Conservation (phyloP, 2,329 filamentous ascomycete genomes). For the Pyrenophora teres region DNA sequence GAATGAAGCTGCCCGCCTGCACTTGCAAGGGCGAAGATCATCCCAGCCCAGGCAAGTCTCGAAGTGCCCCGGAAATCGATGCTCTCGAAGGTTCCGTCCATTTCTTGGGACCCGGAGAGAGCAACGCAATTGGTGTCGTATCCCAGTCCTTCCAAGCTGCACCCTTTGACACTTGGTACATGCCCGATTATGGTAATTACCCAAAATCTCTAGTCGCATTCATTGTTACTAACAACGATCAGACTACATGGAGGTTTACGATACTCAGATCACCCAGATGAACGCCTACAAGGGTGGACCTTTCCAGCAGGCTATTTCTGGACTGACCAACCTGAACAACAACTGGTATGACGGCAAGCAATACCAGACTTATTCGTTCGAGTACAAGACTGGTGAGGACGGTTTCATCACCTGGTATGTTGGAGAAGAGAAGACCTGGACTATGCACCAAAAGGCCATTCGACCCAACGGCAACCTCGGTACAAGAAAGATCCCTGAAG, state of each 20-base stretch:
- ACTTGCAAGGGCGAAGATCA: slow-evolving; percentile 69
- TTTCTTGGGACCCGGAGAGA: slow-evolving; percentile 55
- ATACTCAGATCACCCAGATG: slow-evolving; percentile 58
- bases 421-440: slow-evolving; percentile 68
- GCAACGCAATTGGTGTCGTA: slow-evolving; percentile 62
- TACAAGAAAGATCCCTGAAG: slow-evolving; percentile 66
- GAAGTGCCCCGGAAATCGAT: slow-evolving; percentile 73
- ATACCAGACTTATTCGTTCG: slow-evolving; percentile 62
- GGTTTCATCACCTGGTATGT: slow-evolving; percentile 73
- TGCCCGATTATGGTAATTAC: slow-evolving; percentile 58
- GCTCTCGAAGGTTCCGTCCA: slow-evolving; percentile 69
- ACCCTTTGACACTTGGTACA: slow-evolving; percentile 72
- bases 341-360: slow-evolving; percentile 61
- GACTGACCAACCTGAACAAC: slow-evolving; percentile 60
- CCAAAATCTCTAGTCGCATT: background rate
- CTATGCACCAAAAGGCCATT: slow-evolving; percentile 62
- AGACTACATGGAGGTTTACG: slow-evolving; percentile 69
- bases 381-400: slow-evolving; percentile 60
- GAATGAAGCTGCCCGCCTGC: slow-evolving; percentile 72
- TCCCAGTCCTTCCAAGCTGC: slow-evolving; percentile 71
- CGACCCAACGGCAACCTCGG: slow-evolving; percentile 73
- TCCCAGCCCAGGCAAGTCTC: slow-evolving; percentile 66
- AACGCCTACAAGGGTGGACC: slow-evolving; percentile 61
- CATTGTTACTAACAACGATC: slow-evolving; percentile 19
- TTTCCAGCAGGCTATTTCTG: slow-evolving; percentile 61